These are phyloP conservation scores for Ganoderma meredithae DNA, from an alignment of 1,284 basidiomycete species.

Conservation along the genomic window DNA sequence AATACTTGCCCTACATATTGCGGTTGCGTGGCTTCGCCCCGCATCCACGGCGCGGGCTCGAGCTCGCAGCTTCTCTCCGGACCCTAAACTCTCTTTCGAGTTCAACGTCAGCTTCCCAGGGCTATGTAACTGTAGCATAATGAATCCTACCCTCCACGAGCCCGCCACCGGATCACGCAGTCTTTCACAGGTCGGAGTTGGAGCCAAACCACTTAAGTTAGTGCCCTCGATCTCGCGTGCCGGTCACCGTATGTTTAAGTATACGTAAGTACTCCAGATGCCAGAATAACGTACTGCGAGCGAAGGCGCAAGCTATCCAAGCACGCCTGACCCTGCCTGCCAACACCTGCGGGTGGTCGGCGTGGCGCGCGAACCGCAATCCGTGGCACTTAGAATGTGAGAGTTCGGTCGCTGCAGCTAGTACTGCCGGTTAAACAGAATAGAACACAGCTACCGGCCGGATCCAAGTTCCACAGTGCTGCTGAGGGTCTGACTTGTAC, in stretches of 20 bases:
- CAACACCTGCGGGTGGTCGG: neutral
- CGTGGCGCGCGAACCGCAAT: neutral
- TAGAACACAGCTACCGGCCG: neutral
- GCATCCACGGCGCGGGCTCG: neutral
- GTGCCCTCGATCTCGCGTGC: conserved; percentile 7
- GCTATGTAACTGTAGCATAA: neutral
- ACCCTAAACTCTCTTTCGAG: conserved; percentile 1
- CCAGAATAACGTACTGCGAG: neutral
- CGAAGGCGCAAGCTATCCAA: neutral
- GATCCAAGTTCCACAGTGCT: neutral
- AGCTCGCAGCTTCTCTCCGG: conserved; percentile 3
- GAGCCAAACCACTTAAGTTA: conserved; percentile 4
- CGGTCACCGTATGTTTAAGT: neutral
- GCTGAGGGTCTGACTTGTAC: neutral
- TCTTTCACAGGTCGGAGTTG: neutral
- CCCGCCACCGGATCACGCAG: neutral
- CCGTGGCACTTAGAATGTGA: neutral
- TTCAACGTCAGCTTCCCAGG: neutral
- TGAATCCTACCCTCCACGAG: neutral
- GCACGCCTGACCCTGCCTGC: neutral
- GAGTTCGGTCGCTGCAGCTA: neutral
- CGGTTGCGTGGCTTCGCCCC: neutral
- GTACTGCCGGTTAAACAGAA: neutral
- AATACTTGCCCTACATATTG: neutral
- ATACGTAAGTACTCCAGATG: neutral